These are phyloP conservation scores for Annulohypoxylon truncatum DNA, from an alignment of 2,329 filamentous ascomycete genomes.

Conservation along the genomic window DNA sequence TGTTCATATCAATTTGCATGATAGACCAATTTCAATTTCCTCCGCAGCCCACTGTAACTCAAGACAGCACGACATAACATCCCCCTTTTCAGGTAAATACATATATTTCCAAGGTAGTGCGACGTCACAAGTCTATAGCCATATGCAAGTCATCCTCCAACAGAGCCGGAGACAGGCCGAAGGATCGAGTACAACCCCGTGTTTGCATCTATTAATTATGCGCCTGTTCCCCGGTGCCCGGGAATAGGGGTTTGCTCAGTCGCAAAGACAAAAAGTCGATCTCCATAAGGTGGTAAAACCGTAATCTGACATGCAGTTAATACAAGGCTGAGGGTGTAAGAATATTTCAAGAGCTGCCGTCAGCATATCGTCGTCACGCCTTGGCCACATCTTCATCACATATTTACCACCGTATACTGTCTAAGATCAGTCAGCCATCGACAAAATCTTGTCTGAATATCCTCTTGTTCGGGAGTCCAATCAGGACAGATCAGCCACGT, in stretches of 20 bases:
- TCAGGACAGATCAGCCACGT: conserved; percentile 5
- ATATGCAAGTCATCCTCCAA: conserved; percentile 35
- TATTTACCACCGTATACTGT: background rate
- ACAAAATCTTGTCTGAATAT: conserved; percentile 1
- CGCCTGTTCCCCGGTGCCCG: conserved; percentile 31
- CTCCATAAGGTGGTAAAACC: conserved; percentile 25
- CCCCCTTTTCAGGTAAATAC: conserved; percentile 10
- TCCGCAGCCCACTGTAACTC: conserved; percentile 16
- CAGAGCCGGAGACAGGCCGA: conserved; percentile 39
- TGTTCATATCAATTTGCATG: conserved; percentile 14
- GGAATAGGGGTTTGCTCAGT: conserved; percentile 24
- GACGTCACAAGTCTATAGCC: conserved; percentile 19
- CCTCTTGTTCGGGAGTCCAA: background rate
- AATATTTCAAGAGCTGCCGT: conserved; percentile 16
- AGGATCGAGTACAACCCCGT: conserved; percentile 34
- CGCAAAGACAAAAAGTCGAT: conserved; percentile 9
- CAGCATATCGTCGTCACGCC: conserved; percentile 8
- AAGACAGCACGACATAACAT: conserved; percentile 1
- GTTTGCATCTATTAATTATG: conserved; percentile 35
- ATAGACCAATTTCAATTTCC: conserved; percentile 19
- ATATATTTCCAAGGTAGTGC: conserved; percentile 30
- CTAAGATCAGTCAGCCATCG: conserved; percentile 21
- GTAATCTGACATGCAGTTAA: conserved; percentile 42
- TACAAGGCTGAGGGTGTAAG: conserved; percentile 39
- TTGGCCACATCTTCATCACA: background rate